phyloP scores from a whole-genome alignment of 164 flowering plant genomes.

The Vitis rotundifolia region DNA sequence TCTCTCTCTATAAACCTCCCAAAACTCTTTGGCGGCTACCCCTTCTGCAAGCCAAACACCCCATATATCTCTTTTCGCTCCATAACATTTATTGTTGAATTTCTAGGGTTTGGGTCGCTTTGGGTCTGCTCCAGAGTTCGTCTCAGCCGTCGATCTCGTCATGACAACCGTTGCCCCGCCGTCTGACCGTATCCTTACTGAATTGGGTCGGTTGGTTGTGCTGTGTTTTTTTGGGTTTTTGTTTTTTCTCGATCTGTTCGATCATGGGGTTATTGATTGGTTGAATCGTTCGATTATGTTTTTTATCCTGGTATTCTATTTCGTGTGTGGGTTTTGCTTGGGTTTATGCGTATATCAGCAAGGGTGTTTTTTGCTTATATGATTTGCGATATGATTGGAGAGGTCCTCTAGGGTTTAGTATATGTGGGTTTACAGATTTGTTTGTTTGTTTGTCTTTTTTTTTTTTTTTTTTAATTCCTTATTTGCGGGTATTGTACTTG shows the following conservation, averaged over 20 bases:
- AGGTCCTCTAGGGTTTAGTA: not conserved
- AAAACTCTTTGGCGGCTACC: slow-evolving; percentile 19
- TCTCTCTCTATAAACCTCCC: not conserved
- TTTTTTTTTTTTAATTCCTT: too few species aligned
- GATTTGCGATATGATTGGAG: not conserved
- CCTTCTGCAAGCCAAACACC: slow-evolving; percentile 2
- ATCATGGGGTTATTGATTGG: not conserved
- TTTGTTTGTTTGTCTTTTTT: not conserved
- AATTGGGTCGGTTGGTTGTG: slow-evolving; percentile 8
- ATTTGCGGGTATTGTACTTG: too few species aligned
- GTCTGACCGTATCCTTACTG: slow-evolving; percentile 44
- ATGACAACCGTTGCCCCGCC: slow-evolving; percentile 44
- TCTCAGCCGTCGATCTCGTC: slow-evolving; percentile 14
- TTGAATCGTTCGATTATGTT: not conserved
- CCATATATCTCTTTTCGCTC: not conserved
- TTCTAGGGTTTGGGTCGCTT: too few species aligned
- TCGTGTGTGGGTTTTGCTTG: slow-evolving; percentile 17
- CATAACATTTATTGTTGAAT: not conserved
- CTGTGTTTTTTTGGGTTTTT: not conserved
- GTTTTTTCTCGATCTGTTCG: not conserved
- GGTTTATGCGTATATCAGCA: slow-evolving; percentile 19
- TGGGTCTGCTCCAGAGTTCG: not conserved
- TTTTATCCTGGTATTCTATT: not conserved
- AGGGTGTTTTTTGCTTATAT: not conserved
- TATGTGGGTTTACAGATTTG: not conserved